These are phyloP conservation scores for Geopyxis carbonaria DNA, from an alignment of 495 filamentous ascomycete genomes.

Conservation along the genomic window DNA sequence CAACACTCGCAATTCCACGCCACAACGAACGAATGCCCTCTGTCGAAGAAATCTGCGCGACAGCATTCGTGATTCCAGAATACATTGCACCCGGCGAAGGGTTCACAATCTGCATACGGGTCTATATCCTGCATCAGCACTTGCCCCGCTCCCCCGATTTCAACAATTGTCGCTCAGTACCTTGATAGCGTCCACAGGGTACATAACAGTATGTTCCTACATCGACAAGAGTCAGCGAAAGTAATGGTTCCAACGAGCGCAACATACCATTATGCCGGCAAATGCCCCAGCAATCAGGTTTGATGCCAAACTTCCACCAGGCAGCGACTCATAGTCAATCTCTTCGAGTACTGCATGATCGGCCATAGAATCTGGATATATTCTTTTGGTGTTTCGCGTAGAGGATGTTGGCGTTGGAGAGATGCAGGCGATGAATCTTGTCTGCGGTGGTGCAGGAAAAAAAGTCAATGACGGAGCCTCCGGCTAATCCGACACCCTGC, in stretches of 20 bases:
- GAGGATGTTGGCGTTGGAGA: background rate
- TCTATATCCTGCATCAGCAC: slow-evolving; percentile 35
- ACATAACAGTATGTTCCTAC: slow-evolving; percentile 88
- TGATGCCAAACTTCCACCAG: slow-evolving; percentile 47
- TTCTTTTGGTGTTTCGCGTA: no score
- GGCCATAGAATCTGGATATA: slow-evolving; percentile 27
- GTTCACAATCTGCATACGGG: slow-evolving; percentile 91
- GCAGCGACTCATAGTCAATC: slow-evolving; percentile 47
- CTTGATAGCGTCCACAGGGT: slow-evolving; percentile 95
- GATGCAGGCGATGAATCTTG: background rate
- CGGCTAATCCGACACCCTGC: no score
- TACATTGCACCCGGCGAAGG: slow-evolving; percentile 73
- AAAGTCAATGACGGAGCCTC: background rate
- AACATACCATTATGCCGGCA: slow-evolving; percentile 80
- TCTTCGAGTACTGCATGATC: slow-evolving; percentile 28
- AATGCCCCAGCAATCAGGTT: slow-evolving; percentile 94
- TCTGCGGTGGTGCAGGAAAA: no score
- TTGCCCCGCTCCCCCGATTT: background rate
- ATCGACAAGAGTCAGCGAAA: slow-evolving; percentile 23
- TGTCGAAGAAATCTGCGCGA: slow-evolving; percentile 71
- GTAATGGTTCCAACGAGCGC: background rate
- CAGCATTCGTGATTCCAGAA: slow-evolving; percentile 78
- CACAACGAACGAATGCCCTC: slow-evolving; percentile 85
- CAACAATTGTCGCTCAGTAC: slow-evolving; percentile 34
- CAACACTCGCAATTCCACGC: slow-evolving; percentile 91